Base-by-base conservation (phyloP, 176 grass and related monocot species). In the Bothriochloa decipiens region DNA sequence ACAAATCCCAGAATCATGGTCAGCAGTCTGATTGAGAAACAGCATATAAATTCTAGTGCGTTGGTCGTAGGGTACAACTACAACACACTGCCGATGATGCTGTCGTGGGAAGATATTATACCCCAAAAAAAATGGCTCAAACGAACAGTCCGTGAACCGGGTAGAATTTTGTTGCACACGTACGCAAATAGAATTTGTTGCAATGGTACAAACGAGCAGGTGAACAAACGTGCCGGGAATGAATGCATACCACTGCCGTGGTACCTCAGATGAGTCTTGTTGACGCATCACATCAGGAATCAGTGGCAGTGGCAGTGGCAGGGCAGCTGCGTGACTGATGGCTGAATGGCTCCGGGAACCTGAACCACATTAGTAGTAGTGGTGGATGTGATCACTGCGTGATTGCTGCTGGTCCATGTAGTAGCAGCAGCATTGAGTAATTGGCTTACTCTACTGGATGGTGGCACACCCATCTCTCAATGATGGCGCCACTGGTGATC, bases 401-500 rank as follows among this genome's bases (percentile, higher is more conserved):
- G 64, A 78, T 83, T 85, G 26, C 1, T 60, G 40, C 66, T 65
- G 66, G 27, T 20, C 42, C 76, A 64, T 63, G 39, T 7, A 9
- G 7, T 7, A 11, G 42, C 14, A 53, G 16, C 6, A 58, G 20
- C 53, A 9, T 55, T 55, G 0, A 55, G 52, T 11, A 18, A 50
- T 33, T 35, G 66, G 10, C 47, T 58, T 61, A 55, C 36, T 71
- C 25, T 1, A 52, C 53, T n/a, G 40, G 42, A 27, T 13, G 67
- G 76, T 65, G 68, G 76, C 53, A 50, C 76, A 65, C 81, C 61
- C 62, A 43, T 60, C 23, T 81, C 70, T 25, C 84, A 22, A 22
- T 47, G 75, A 62, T 22, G 25, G 39, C 20, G 5, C 26, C 75
- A 32, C 20, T 4, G 49, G 13, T 8, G 17, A 61, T 58, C 29